Base-by-base conservation (phyloP, 768 basidiomycete genomes). In the Tricholoma matsutake region DNA sequence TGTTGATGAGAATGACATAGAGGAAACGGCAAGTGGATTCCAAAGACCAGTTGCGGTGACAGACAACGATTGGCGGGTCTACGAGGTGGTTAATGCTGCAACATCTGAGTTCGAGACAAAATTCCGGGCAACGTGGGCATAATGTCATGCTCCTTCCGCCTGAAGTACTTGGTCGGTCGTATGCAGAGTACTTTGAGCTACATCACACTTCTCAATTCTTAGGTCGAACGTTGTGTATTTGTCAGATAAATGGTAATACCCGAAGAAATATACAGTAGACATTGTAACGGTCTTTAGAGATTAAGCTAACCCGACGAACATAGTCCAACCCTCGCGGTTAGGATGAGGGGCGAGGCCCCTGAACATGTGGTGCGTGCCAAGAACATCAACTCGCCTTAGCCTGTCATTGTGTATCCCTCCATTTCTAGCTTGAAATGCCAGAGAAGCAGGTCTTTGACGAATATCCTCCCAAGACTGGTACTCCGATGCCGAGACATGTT, bases 101-200 rank as follows among this genome's bases (percentile, higher is more conserved):
- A 73, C 73, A 47, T 68, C 67, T 8, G 83, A 87, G 63, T 88
- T 89, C 58, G 72, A 81, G 8, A 78, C 72, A 59, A 88, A 88
- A 69, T 89, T 82, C 73, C 80, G 71, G 63, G 81, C 78, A 7
- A 88, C 86, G 75, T 87, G 86, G 87, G 86, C 87, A 75, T 63
- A 60, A 28, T 54, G 13, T 34, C 7, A 9, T 51, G 37, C 14
- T 20, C 49, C 11, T 11, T 45, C 9, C 7, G 13, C 37, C 2
- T 25, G 16, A 9, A 25, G 22, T 25, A 1, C 3, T 25, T 41
- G n/a, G 16, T 39, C n/a, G 28, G 32, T 32, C 11, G 28, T 4
- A 29, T 45, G 2, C 18, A 49, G 2, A 16, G 35, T 28, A 6
- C 10, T 11, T 57, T 37, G 22, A 58, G 22, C 7, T 25, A 43